Evolutionary conservation across 176 grass and related monocot genomes (phyloP), one percentile per base, ranked within the genome.

Genomic region (Pharus latifolius): DNA sequence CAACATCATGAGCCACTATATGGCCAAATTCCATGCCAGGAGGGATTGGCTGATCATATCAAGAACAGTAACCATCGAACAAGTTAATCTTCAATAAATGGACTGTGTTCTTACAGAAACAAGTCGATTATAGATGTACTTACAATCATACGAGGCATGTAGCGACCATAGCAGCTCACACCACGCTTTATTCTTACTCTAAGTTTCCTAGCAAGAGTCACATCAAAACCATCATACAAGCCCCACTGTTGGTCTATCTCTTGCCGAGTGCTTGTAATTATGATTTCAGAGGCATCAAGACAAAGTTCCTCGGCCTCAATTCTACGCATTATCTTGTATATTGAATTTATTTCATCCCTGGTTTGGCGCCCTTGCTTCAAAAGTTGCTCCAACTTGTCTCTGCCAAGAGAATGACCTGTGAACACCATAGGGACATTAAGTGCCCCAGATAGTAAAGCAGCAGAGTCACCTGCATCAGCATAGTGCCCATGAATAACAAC

Each of bases 361-460:
- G 84, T 83, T 60, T 96, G 91, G 45, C 78, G 80, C 3, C 91
- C 91, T 85, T 96, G 91, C 61, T 91, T 96, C 20, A 96, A 50
- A 37, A 91, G 81, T 25, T 96, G 91, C 55, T 96, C 91, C 49
- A 96, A 77, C 40, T 96, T 96, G 75, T 96, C 76, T 74, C 84
- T 91, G 28, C 91, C 91, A 42, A 96, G 84, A 53, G 91, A 96
- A 80, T 96, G 91, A 48, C 91, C 87, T 35, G 87, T 96, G 45
- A 96, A 86, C 25, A 96, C 69, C 91, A 96, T 96, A 22, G 90
- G 91, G 20, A 96, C 91, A 80, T 96, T 96, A 2, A 91, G 82
- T 57, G 81, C 87, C 17, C 91, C 91, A 75, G 87, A 91, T 37
- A 96, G 76, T 65, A 96, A 70, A 82, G 87, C 91, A 76, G 91